These are phyloP conservation scores for Cladosporium austrohemisphaericum DNA, from an alignment of 2,329 filamentous ascomycete species.

Conservation along the genomic window DNA sequence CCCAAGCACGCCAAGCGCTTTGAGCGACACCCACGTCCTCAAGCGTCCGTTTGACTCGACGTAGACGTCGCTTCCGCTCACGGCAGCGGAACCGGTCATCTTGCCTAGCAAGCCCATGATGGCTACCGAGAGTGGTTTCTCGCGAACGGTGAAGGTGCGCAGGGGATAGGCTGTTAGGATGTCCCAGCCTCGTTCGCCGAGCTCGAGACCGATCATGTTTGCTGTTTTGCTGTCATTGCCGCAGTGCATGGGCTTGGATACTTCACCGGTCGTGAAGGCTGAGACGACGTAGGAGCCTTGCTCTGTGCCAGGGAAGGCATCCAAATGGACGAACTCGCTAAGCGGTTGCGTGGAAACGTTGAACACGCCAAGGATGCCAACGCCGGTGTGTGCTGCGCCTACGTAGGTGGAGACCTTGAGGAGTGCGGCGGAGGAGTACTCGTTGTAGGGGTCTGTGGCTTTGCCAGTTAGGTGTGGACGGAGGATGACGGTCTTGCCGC, in stretches of 20 bases:
- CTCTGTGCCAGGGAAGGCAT: constrained; percentile 68
- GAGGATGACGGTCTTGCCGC: constrained; percentile 74
- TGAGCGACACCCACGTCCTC: constrained; percentile 65
- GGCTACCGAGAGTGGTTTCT: constrained; percentile 53
- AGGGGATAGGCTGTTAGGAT: constrained; percentile 74
- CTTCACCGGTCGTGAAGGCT: constrained; percentile 63
- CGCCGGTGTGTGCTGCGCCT: constrained; percentile 64
- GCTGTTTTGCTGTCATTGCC: constrained; percentile 33
- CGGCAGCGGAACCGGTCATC: constrained; percentile 82
- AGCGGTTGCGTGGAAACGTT: constrained; percentile 65
- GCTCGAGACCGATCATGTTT: constrained; percentile 56
- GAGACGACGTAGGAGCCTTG: constrained; percentile 66
- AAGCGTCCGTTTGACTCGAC: constrained; percentile 59
- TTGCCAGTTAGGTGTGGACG: constrained; percentile 72
- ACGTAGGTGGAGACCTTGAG: constrained; percentile 78
- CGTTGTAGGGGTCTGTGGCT: constrained; percentile 67
- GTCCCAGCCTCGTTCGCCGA: constrained; percentile 69
- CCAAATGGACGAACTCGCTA: constrained; percentile 66
- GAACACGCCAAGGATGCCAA: constrained; percentile 77
- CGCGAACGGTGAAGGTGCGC: constrained; percentile 48
- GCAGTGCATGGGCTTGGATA: constrained; percentile 51
- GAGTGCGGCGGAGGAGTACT: constrained; percentile 68
- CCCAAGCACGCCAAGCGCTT: constrained; percentile 74
- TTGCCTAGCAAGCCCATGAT: constrained; percentile 78
- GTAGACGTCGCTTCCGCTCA: constrained; percentile 60